phyloP scores from a whole-genome alignment of 2,329 filamentous ascomycete species.

The Pyricularia pennisetigena region DNA sequence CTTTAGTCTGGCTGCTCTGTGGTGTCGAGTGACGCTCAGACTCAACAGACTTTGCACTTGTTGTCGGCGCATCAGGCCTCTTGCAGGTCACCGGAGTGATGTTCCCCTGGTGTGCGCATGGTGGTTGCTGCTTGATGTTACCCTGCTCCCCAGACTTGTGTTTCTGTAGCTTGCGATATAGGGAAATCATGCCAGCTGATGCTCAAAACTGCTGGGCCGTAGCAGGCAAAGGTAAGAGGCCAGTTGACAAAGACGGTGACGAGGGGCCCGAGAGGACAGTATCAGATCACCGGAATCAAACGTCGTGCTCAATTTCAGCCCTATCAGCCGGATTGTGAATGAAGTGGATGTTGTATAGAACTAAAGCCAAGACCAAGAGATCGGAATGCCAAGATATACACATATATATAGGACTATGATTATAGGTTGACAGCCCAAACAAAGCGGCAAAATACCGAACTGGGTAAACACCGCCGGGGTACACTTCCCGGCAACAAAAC shows the following conservation, averaged over 20 bases:
- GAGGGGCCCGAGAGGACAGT: neutral
- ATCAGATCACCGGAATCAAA: neutral
- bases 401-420: neutral
- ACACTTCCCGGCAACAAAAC: neutral
- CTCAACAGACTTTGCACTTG: neutral
- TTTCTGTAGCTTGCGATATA: neutral
- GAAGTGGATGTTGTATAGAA: neutral
- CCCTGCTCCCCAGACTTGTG: neutral
- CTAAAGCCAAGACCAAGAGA: neutral
- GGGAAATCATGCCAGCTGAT: constrained; percentile 2
- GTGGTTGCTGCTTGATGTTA: neutral
- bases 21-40: neutral
- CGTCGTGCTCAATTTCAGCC: neutral
- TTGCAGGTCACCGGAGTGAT: neutral
- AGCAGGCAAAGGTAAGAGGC: neutral
- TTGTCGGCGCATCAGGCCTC: neutral
- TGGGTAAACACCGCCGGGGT: neutral
- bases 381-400: constrained; percentile 2
- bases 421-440: neutral
- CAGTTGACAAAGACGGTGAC: too few species aligned
- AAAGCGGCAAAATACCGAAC: neutral
- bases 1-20: neutral
- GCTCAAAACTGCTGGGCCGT: neutral
- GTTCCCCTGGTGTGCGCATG: neutral
- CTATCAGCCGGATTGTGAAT: neutral